These are phyloP conservation scores for Hyaloscypha bicolor DNA, from an alignment of 495 filamentous ascomycete genomes.

Conservation along the genomic window DNA sequence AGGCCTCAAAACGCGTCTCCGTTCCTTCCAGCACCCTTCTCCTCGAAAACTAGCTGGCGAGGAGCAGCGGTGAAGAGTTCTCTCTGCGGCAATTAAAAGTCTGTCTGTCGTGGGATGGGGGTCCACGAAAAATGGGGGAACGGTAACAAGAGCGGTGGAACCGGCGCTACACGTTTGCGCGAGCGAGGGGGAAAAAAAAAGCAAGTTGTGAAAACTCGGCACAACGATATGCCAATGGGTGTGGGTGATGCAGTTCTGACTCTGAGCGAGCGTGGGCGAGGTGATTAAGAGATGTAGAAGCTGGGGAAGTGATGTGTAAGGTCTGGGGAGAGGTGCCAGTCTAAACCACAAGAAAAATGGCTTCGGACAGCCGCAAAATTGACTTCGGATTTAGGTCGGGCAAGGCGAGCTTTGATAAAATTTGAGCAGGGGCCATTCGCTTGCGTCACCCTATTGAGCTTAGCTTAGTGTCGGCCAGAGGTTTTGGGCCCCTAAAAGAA, in stretches of 20 bases:
- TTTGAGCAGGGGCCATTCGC: background rate
- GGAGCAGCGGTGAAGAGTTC: background rate
- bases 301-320: background rate
- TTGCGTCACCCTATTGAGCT: background rate
- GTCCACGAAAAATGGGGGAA: slow-evolving; percentile 3
- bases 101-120: background rate
- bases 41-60: background rate
- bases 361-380: background rate
- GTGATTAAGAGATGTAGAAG: slow-evolving; percentile 1
- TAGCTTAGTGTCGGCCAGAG: background rate
- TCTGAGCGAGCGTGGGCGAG: background rate
- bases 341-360: background rate
- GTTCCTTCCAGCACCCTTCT: background rate
- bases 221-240: background rate
- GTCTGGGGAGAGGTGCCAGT: background rate
- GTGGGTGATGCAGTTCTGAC: background rate
- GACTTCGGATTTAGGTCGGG: background rate
- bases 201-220: slow-evolving; percentile 2
- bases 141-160: background rate
- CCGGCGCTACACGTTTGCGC: background rate
- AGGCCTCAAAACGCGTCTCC: background rate
- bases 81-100: background rate
- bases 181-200: background rate
- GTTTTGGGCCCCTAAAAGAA: background rate
- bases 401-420: background rate